Evolutionary conservation across 176 grass and related monocot genomes (phyloP), one percentile per base, ranked within the genome.

Genomic region (Avena eriantha): DNA sequence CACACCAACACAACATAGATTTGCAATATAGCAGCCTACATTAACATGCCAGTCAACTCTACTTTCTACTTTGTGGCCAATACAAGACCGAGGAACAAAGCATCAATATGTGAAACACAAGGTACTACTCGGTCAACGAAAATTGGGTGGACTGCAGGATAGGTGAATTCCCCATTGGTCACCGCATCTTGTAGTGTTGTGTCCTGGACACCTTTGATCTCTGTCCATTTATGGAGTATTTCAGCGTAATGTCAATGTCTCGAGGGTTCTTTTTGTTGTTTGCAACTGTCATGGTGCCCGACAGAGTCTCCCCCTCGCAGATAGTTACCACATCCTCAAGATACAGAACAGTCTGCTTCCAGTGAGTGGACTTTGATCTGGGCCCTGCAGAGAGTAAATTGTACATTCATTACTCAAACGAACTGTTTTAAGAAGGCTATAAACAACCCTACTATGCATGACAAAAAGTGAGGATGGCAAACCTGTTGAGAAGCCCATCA

Each of bases 301-400:
- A 71, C 77, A 99, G 49, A 10, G 92, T 88, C 81, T 99, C 94
- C 8, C 92, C 97, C 89, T 96, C 56, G 0, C 97, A 99, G 69
- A 99, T 90, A 5, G 90, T 91, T 71, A 99, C 21, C 8, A 93
- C 94, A 75, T 99, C 97, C 80, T 99, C 97, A 0, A 99, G 92
- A 81, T 99, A 99, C 2, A 99, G 85, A 79, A 99, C 94, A 8
- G 94, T 99, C 87, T 99, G 97, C 87, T 99, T 99, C 97, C 97
- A 99, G 87, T 99, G 94, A 33, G 94, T 96, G 69, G 80, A 73
- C 57, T 99, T 99, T 53, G 94, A 99, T 82, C 92, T 99, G 6
- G 97, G 97, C 5, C 97, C 97, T 99, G 94, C 56, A 78, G 35
- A 50, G n/a, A 71, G 36, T 41, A 88, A 17, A 57, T 71, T 61